Percentiles rank a stretch among this genome's conserved stretches.
Evolutionary conservation across 148 eudicot species (phyloP).

Genomic region (Camellia granthamiana): DNA sequence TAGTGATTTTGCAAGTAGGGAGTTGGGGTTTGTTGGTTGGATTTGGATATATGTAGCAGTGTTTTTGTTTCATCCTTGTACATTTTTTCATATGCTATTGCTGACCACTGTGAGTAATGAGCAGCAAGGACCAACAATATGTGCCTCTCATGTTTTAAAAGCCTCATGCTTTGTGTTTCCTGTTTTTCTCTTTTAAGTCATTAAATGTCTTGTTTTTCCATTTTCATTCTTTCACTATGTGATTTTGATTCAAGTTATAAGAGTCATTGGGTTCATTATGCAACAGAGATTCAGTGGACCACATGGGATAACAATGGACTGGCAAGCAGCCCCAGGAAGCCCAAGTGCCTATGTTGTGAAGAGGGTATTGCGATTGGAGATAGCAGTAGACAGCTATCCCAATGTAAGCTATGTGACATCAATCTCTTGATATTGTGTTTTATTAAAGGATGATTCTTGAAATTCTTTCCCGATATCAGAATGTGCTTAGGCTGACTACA

Average conservation of each 20-base stretch:
- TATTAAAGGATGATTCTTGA: not conserved
- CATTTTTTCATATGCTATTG: not conserved
- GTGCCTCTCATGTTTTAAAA: not conserved
- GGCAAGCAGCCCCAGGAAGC: conserved; percentile 45
- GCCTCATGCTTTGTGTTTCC: not conserved
- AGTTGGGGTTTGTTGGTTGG: not conserved
- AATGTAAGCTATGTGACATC: conserved; percentile 30
- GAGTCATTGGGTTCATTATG: not conserved
- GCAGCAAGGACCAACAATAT: not conserved
- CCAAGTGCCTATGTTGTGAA: conserved; percentile 35
- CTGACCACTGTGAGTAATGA: not conserved
- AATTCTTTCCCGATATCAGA: not conserved
- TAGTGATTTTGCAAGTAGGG: not conserved
- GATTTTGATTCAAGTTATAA: not conserved
- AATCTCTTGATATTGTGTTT: conserved; percentile 5
- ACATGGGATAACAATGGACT: conserved; percentile 39
- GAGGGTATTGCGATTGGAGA: conserved; percentile 46
- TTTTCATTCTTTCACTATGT: not conserved
- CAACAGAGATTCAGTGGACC: conserved; percentile 35
- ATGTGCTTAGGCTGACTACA: conserved; percentile 13
- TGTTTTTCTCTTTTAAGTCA: not conserved
- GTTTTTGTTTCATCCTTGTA: not conserved
- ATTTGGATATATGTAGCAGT: not conserved
- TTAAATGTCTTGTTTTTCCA: not conserved
- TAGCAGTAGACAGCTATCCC: conserved; percentile 50